phyloP scores from a whole-genome alignment of 495 filamentous ascomycete species.

The Corynascus novoguineensis region DNA sequence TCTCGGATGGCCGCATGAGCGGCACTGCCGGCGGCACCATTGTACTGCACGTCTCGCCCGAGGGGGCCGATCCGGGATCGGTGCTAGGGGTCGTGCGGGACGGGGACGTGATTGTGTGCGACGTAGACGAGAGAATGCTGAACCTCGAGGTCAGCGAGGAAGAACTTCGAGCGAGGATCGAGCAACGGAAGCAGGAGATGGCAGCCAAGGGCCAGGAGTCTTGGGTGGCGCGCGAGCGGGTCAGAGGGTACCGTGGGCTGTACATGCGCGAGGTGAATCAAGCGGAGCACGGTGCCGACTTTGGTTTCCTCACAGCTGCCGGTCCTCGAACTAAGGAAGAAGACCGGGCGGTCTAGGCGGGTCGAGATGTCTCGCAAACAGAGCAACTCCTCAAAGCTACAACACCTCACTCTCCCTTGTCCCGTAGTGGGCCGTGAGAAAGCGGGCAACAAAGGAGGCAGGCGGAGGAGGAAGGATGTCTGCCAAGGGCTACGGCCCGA shows the following conservation, averaged over 20 bases:
- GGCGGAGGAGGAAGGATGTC: too few species aligned
- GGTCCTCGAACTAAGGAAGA: conserved; percentile 19
- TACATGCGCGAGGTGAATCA: conserved; percentile 61
- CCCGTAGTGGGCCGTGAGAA: too few species aligned
- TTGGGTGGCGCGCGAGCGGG: conserved; percentile 35
- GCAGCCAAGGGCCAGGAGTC: conserved; percentile 19
- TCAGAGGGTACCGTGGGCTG: conserved; percentile 58
- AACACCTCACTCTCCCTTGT: too few species aligned
- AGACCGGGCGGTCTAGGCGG: too few species aligned
- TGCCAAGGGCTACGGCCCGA: too few species aligned
- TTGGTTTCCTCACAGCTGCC: conserved; percentile 56
- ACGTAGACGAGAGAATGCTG: conserved; percentile 43
- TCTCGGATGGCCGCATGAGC: conserved; percentile 64
- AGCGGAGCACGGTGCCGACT: conserved; percentile 59
- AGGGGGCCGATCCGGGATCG: conserved; percentile 51
- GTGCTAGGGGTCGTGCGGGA: conserved; percentile 56
- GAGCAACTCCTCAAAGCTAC: too few species aligned
- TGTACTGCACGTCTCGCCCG: conserved; percentile 60
- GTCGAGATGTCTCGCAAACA: too few species aligned
- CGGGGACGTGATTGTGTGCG: conserved; percentile 53
- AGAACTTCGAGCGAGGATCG: conserved; percentile 40
- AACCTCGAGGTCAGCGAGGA: conserved; percentile 45
- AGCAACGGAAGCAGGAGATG: conserved; percentile 26
- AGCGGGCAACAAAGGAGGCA: too few species aligned
- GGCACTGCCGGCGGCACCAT: conserved; percentile 66